Percentiles rank a stretch among this genome's conserved stretches.
phyloP scores from a whole-genome alignment of 2,329 filamentous ascomycete genomes.

The Emergomyces pasteurianus region DNA sequence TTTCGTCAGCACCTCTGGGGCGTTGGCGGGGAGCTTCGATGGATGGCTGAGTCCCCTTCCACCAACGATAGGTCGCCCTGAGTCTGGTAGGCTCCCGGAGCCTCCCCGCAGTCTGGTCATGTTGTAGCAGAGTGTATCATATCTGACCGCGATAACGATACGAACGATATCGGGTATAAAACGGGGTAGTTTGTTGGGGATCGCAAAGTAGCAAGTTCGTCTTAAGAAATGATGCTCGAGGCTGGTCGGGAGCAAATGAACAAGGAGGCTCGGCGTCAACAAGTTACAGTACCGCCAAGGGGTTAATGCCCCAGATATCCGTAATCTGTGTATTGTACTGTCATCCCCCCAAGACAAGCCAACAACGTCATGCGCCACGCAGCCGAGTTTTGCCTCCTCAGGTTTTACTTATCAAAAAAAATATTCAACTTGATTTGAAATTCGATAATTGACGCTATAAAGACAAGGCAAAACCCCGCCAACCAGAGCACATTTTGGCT shows the following conservation, averaged over 20 bases:
- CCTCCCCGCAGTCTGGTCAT: slow-evolving; percentile 34
- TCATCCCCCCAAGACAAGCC: neutral
- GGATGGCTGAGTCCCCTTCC: slow-evolving; percentile 21
- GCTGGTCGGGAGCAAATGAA: no score
- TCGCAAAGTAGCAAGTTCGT: no score
- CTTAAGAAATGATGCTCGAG: no score
- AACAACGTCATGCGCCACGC: neutral
- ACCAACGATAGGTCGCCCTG: slow-evolving; percentile 15
- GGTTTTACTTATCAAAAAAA: neutral
- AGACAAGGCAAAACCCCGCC: neutral
- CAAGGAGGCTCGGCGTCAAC: no score
- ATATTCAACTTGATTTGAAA: neutral
- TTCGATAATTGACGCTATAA: neutral
- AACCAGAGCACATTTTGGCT: neutral
- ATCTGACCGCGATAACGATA: slow-evolving; percentile 5
- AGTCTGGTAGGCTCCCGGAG: slow-evolving; percentile 23
- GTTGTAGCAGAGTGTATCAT: slow-evolving; percentile 19
- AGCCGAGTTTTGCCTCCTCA: neutral
- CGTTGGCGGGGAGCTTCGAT: slow-evolving; percentile 30
- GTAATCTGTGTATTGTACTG: no score
- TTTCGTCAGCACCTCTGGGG: slow-evolving; percentile 27
- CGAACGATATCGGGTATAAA: no score
- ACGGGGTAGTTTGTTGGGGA: no score
- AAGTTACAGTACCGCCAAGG: no score
- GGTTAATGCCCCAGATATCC: no score